Conservation (phyloP, 768 basidiomycete species). For the Mycena polygramma region DNA sequence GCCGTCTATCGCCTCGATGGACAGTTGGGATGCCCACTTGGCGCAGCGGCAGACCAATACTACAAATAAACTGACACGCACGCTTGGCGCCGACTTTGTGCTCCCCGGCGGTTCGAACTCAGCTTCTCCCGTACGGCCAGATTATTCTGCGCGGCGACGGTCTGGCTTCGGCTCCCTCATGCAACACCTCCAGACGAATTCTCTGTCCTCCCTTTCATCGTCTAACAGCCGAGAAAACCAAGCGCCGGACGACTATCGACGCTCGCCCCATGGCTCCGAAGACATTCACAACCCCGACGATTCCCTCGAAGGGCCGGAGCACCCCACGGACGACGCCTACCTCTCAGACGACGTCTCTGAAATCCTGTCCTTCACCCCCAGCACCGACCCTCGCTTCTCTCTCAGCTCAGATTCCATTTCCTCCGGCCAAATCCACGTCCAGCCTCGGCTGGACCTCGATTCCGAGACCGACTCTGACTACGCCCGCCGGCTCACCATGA, state of each 20-base stretch:
- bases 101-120: no score
- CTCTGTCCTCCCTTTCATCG: neutral
- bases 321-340: neutral
- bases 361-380: neutral
- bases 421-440: conserved; percentile 13
- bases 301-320: neutral
- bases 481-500: neutral
- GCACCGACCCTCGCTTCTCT: neutral
- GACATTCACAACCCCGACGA: neutral
- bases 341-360: conserved; percentile 7
- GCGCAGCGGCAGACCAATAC: neutral
- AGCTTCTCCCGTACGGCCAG: neutral
- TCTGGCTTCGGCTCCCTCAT: conserved; percentile 4
- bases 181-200: neutral
- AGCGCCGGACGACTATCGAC: neutral
- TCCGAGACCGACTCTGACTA: neutral
- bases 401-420: neutral
- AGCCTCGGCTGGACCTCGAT: neutral
- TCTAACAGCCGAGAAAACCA: neutral
- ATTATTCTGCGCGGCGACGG: neutral
- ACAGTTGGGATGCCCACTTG: conserved; percentile 5
- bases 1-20: neutral
- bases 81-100: conserved; percentile 13
- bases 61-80: conserved; percentile 16
- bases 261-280: neutral